Base-by-base conservation (phyloP, 2,329 filamentous ascomycete genomes). In the Fusarium annulatum region DNA sequence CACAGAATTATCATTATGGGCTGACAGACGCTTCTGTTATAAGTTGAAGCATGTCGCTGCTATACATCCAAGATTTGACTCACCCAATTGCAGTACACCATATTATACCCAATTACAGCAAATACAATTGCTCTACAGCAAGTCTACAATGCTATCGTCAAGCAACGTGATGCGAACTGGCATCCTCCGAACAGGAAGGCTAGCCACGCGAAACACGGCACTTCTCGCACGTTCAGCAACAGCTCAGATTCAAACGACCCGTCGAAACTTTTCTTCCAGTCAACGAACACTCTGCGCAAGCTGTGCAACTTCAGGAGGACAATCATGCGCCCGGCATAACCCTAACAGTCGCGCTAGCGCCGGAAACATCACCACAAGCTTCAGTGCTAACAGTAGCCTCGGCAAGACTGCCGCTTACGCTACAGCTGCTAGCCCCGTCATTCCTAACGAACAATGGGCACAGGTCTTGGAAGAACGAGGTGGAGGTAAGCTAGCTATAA, bases 401-500 rank as follows among this genome's bases (percentile, higher is more conserved):
- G 45, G 48, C 41, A 77, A 76, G 51, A 21, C 64, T 19, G 69
- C 76, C 7, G 52, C 73, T 26, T 77, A 77, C 19, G 73, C 75
- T 21, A 77, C 76, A 23, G 42, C 74, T 30, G 65, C 73, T 28
- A 64, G 45, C 3, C 66, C 75, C 9, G 30, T 88, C 57, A 88
- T 97, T 78, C 95, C 95, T 59, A 90, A 87, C 38, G 91, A 91
- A 82, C 95, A 97, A 86, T 96, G 92, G 94, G 95, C 95, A 43
- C 93, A 96, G 83, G 93, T 97, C 74, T 86, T 95, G 76, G 93
- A 97, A 82, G 88, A 93, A 85, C 90, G 87, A 64, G 94, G 93
- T 70, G 91, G 90, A 53, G 87, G 90, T 85, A 85, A 79, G 71
- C 67, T 16, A 4, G 9, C 4, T 2, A 33, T 33, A 9, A 3